Base-by-base conservation (phyloP, 352 stramenopile species). In the Chrysophaeum taylorii region DNA sequence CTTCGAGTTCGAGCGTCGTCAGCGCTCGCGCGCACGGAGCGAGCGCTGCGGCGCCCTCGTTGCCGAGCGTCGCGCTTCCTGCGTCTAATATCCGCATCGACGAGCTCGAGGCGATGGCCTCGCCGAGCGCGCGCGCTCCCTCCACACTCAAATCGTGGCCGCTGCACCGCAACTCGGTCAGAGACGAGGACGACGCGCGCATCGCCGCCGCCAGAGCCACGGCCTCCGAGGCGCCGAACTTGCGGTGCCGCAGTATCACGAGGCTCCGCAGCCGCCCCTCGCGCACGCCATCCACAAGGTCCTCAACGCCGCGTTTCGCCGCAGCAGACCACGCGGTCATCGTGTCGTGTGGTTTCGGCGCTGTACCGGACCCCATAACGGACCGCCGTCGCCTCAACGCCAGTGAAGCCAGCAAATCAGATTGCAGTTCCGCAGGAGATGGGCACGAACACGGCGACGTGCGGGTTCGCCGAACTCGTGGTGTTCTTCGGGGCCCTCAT, bases 401-500 rank as follows among this genome's bases (percentile, higher is more conserved):
- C n/a, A n/a, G n/a, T n/a, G n/a, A n/a, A n/a, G n/a, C n/a, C n/a
- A n/a, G n/a, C n/a, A n/a, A n/a, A n/a, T n/a, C n/a, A n/a, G n/a
- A n/a, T 53, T 53, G 23, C 43, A 53, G n/a, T 53, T 53, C 23
- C 23, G n/a, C n/a, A n/a, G 43, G n/a, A 53, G 23, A 23, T 53
- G n/a, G 23, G n/a, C n/a, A n/a, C n/a, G n/a, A n/a, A n/a, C n/a
- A n/a, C n/a, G n/a, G n/a, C 36, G 52, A 76, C 54, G 73, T 87
- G 80, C 57, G 80, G 84, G 18, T 68, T 85, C 4, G 73, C 52
- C 9, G 78, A 89, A 72, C 25, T 82, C 2, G 64, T 87, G 21
- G 73, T 89, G 25, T 88, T 89, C 71, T 39, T 86, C 0, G 70
- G 77, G 9, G 84, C 84, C 18, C 84, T 89, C 70, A 57, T 87